Evolutionary conservation across 2,329 filamentous ascomycete species (phyloP).

Genomic region (Talaromyces rugulosus): DNA sequence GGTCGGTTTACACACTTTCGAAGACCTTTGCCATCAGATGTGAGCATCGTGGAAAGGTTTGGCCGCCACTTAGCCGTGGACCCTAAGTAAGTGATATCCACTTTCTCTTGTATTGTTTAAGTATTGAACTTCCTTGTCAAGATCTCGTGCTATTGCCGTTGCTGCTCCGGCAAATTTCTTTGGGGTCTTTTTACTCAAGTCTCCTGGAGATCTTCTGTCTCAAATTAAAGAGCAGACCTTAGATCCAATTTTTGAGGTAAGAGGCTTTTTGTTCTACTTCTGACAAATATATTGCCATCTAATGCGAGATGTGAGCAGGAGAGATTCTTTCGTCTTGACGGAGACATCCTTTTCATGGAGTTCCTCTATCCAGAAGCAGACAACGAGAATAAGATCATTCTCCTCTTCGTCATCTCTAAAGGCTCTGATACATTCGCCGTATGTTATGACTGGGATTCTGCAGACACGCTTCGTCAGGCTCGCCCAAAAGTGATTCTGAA

Average conservation of each 20-base stretch:
- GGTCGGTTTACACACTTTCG: constrained; percentile 60
- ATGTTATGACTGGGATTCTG: constrained; percentile 53
- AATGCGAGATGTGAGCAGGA: constrained; percentile 29
- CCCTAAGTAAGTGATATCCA: constrained; percentile 54
- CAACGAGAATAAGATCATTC: constrained; percentile 67
- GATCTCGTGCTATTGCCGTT: constrained; percentile 59
- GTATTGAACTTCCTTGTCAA: constrained; percentile 17
- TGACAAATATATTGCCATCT: background rate
- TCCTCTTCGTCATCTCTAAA: constrained; percentile 59
- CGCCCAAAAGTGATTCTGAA: constrained; percentile 27
- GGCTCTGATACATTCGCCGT: constrained; percentile 44
- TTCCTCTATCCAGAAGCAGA: constrained; percentile 70
- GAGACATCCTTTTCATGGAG: constrained; percentile 78
- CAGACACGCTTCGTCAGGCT: constrained; percentile 21
- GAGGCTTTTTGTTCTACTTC: background rate
- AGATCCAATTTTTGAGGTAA: constrained; percentile 57
- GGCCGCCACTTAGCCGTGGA: constrained; percentile 71
- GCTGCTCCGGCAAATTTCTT: constrained; percentile 68
- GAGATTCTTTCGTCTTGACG: constrained; percentile 54
- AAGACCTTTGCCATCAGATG: constrained; percentile 56
- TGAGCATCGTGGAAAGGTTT: constrained; percentile 51
- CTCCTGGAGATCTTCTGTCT: constrained; percentile 48
- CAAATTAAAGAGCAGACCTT: constrained; percentile 50
- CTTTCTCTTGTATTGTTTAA: background rate
- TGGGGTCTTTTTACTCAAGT: constrained; percentile 65